These are phyloP conservation scores for Bipolaris oryzae DNA, from an alignment of 2,329 filamentous ascomycete genomes.

Conservation along the genomic window DNA sequence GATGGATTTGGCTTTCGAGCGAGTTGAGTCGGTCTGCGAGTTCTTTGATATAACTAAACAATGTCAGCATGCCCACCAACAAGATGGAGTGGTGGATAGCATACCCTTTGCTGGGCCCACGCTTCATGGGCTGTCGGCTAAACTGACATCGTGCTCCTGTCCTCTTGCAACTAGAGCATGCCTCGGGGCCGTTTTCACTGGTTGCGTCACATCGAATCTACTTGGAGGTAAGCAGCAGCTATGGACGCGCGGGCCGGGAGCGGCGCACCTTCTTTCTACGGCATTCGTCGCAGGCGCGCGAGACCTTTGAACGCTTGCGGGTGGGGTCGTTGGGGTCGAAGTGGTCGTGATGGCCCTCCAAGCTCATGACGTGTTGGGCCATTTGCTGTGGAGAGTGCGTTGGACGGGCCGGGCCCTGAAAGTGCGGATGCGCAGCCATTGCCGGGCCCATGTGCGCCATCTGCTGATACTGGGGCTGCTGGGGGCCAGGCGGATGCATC, in stretches of 20 bases:
- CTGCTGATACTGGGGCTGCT: slow-evolving; percentile 38
- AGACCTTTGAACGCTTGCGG: slow-evolving; percentile 50
- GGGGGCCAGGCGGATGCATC: slow-evolving; percentile 36
- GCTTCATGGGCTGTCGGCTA: slow-evolving; percentile 51
- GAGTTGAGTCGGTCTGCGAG: slow-evolving; percentile 48
- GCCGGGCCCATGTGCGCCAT: slow-evolving; percentile 35
- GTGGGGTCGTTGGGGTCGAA: slow-evolving; percentile 46
- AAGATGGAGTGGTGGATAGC: background rate
- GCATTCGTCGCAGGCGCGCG: slow-evolving; percentile 51
- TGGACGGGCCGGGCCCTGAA: slow-evolving; percentile 43
- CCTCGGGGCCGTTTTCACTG: slow-evolving; percentile 48
- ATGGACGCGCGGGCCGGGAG: background rate
- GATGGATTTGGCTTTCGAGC: slow-evolving; percentile 47
- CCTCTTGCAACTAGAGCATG: slow-evolving; percentile 50
- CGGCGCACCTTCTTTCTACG: slow-evolving; percentile 49
- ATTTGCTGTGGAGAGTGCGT: slow-evolving; percentile 49
- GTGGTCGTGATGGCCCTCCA: slow-evolving; percentile 43
- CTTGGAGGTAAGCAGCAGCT: slow-evolving; percentile 20
- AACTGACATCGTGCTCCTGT: slow-evolving; percentile 50
- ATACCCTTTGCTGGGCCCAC: slow-evolving; percentile 51
- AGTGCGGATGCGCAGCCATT: slow-evolving; percentile 43
- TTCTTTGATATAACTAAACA: slow-evolving; percentile 49
- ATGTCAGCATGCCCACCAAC: slow-evolving; percentile 15
- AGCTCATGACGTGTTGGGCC: slow-evolving; percentile 48
- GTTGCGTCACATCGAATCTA: slow-evolving; percentile 51